Conservation (phyloP, 2,329 filamentous ascomycete species). For the Talaromyces rugulosus region DNA sequence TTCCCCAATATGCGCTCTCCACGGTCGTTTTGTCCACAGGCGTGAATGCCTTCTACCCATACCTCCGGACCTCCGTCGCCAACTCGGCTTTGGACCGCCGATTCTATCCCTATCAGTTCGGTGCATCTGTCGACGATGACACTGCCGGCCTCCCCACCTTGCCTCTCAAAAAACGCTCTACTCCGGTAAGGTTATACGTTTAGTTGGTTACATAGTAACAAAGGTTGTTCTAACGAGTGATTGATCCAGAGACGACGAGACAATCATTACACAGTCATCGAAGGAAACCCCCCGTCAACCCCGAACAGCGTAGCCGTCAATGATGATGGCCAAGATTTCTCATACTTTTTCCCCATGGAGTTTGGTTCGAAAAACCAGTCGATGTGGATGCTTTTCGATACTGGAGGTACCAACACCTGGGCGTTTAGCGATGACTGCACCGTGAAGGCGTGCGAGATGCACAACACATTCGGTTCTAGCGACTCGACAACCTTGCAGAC, state of each 20-base stretch:
- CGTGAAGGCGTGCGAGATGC: slow-evolving; percentile 61
- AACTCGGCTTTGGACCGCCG: slow-evolving; percentile 20
- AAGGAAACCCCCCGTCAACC: slow-evolving; percentile 35
- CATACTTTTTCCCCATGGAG: slow-evolving; percentile 50
- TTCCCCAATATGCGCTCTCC: slow-evolving; percentile 32
- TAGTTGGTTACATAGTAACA: neutral
- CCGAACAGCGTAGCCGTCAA: slow-evolving; percentile 48
- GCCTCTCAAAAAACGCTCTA: slow-evolving; percentile 34
- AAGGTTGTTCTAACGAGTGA: neutral
- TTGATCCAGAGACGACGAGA: slow-evolving; percentile 34
- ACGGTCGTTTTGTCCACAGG: slow-evolving; percentile 27
- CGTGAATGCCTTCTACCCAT: slow-evolving; percentile 43
- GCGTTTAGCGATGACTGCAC: slow-evolving; percentile 70
- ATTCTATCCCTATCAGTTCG: slow-evolving; percentile 29
- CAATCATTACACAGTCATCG: slow-evolving; percentile 46
- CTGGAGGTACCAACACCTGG: slow-evolving; percentile 67
- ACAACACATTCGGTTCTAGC: slow-evolving; percentile 63
- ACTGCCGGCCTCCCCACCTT: slow-evolving; percentile 22
- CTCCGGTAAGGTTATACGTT: slow-evolving; percentile 12
- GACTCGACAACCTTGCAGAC: slow-evolving; percentile 62
- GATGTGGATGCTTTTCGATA: slow-evolving; percentile 53
- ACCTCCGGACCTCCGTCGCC: slow-evolving; percentile 21
- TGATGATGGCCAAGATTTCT: slow-evolving; percentile 52
- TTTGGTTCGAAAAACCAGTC: slow-evolving; percentile 48
- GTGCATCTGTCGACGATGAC: slow-evolving; percentile 16